These are phyloP conservation scores for Monilinia fructicola DNA, from an alignment of 2,329 filamentous ascomycete species.

Conservation along the genomic window DNA sequence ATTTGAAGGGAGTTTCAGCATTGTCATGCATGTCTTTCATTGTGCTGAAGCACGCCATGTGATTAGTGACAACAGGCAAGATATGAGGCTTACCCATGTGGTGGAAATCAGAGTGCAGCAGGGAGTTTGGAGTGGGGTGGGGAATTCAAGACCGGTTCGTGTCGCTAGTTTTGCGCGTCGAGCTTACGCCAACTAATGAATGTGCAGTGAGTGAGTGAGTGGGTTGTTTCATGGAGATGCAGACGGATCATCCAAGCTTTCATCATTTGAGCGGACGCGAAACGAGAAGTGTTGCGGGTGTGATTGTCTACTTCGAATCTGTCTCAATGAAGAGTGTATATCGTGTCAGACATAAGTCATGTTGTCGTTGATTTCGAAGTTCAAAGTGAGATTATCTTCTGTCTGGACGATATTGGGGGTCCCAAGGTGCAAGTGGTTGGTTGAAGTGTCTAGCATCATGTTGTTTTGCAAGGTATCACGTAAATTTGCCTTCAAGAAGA, in stretches of 20 bases:
- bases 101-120: background rate
- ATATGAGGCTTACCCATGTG: background rate
- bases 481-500: background rate
- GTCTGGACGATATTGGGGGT: too few relatives aligned
- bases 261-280: background rate
- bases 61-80: background rate
- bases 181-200: background rate
- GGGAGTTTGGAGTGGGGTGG: too few relatives aligned
- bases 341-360: background rate
- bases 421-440: rapidly evolving
- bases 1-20: too few relatives aligned
- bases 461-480: background rate
- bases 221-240: background rate
- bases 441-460: background rate
- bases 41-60: background rate
- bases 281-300: background rate
- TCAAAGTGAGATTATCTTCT: background rate
- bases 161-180: background rate
- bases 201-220: background rate
- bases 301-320: background rate
- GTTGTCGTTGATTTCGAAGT: too few relatives aligned
- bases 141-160: background rate
- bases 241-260: background rate
- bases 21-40: too few relatives aligned
- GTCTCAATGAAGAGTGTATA: too few relatives aligned